Evolutionary conservation across 495 filamentous ascomycete genomes (phyloP), one percentile per base, ranked within the genome.

Genomic region (Talaromyces adpressus): DNA sequence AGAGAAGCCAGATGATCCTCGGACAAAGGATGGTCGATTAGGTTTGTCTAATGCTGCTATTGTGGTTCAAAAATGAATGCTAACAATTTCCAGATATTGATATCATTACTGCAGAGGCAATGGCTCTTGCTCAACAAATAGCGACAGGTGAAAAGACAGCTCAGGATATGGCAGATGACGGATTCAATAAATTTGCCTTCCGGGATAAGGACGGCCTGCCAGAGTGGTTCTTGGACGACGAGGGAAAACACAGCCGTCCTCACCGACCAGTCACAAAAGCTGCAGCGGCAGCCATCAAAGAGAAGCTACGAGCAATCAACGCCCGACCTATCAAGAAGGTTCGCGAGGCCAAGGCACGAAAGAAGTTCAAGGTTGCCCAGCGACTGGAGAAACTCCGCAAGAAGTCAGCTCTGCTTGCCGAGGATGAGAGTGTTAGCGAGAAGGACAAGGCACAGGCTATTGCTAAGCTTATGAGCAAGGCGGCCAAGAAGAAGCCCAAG

Each of bases 301-400:
- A 97, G 69, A 98, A 98, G 80, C 73, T 88, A 70, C 89, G 93
- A 5, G 92, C 95, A 2, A 85, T 97, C 65, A 99, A 99, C 72
- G 94, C 93, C 12, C 87, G 94, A 39, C 94, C 94, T 0, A 98
- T 98, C 85, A 99, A 99, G 86, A 99, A 99, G 80, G 94, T 99
- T 20, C 87, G 90, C 67, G 94, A 99, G 74, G 94, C 94, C 23
- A 91, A 93, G 76, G 93, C 91, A 32, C 82, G 94, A 51, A 98
- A 98, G 84, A 97, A 96, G 82, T 89, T 96, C 73, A 95, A 94
- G 83, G 89, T 92, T 22, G 92, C 91, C 0, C 89, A 93, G 77
- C 81, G 83, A 62, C 75, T 99, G 51, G 95, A 98, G 84, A 96
- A 95, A 77, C 78, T 98, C 66, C 87, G 90, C 73, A 96, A 96